phyloP scores from a whole-genome alignment of 441 rosid species.

The Bocquillonia castaneifolia region DNA sequence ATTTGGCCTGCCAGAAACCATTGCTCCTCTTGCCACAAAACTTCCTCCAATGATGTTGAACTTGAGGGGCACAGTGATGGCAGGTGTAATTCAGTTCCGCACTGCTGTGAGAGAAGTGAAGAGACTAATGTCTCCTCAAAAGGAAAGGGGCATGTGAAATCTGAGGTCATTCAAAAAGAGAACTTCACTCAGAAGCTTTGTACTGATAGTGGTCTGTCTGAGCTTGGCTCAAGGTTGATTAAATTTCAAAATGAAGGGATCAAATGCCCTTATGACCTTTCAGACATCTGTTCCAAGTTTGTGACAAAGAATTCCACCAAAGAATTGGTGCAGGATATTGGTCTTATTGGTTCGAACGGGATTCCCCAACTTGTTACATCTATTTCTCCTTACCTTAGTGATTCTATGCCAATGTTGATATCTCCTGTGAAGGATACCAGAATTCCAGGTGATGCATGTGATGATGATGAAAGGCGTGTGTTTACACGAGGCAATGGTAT shows the following conservation, averaged over 20 bases:
- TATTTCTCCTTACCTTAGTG: constrained; percentile 45
- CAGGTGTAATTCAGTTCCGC: constrained; percentile 44
- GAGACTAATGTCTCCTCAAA: constrained; percentile 37
- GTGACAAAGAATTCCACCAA: constrained; percentile 74
- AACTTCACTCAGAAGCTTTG: constrained; percentile 30
- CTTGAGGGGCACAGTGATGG: constrained; percentile 61
- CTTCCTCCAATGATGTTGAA: constrained; percentile 48
- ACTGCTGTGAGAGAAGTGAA: constrained; percentile 41
- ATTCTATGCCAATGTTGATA: constrained; percentile 41
- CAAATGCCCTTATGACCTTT: constrained; percentile 57
- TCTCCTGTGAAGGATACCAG: constrained; percentile 27
- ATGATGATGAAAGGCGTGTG: constrained; percentile 25
- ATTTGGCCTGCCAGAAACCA: constrained; percentile 79
- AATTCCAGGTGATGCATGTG: constrained; percentile 31
- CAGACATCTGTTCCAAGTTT: constrained; percentile 73
- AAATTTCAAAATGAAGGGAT: constrained; percentile 52
- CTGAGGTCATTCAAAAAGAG: constrained; percentile 32
- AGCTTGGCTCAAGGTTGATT: constrained; percentile 50
- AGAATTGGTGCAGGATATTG: constrained; percentile 78
- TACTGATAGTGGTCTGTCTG: constrained; percentile 33
- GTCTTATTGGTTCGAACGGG: constrained; percentile 81
- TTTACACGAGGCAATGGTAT: constrained; percentile 30
- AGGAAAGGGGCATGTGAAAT: constrained; percentile 40
- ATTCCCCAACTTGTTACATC: constrained; percentile 56
- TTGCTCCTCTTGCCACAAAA: constrained; percentile 79